Base-by-base conservation (phyloP, 768 basidiomycete species). In the Mycena belliarum region DNA sequence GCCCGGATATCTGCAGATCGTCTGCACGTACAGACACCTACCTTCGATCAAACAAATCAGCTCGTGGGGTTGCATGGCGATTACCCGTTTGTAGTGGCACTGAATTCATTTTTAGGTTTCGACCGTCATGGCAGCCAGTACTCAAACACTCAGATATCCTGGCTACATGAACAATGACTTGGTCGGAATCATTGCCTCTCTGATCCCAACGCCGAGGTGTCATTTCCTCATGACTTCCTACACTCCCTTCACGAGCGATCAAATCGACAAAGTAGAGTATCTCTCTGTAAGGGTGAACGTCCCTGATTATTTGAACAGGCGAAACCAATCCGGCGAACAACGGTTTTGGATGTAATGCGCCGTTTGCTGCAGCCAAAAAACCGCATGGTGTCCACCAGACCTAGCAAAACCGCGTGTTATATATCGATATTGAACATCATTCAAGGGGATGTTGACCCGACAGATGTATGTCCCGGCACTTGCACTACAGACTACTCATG, bases 121-220 rank as follows among this genome's bases (percentile, higher is more conserved):
- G 4, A 98, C 97, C 0, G 96, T 98, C 40, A 98, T 99, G 85
- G 91, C 96, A 11, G 96, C 95, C 12, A 95, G 93, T 61, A 99
- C 96, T 0, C 93, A 95, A 67, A 98, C 96, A 15, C 82, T 99
- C 24, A 85, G 96, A 66, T 99, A 97, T 75, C 96, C 96, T 0
- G 93, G 94, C 48, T 98, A 98, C 73, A 98, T 98, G 95, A 98
- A 98, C 79, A 99, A 98, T 66, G 96, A 99, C 68, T 84, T 98
- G 35, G 95, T 98, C 63, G 93, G 95, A 25, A 95, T 99, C 61
- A 89, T 98, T 54, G 95, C 96, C 7, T 94, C 93, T 16, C 83
- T 99, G 50, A 98, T 99, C 63, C 96, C 96, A 2, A 98, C 96
- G 4, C 96, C 96, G 25, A 83, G 95, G 48, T 98, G 95, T 69